Evolutionary conservation across 2,329 filamentous ascomycete genomes (phyloP).

Genomic region (Fusarium virguliforme): DNA sequence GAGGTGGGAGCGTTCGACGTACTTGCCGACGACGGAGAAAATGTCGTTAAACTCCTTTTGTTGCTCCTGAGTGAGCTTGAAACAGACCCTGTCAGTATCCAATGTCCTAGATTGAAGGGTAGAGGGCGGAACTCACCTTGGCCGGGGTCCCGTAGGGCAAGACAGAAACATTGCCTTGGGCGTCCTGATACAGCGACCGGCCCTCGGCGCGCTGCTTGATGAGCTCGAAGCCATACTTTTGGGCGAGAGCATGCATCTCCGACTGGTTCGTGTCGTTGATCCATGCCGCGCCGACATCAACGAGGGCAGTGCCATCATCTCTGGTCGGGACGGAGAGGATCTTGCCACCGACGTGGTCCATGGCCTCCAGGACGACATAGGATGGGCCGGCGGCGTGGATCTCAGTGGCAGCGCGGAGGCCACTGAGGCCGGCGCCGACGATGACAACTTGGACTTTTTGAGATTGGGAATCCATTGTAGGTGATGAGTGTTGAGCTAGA

Average conservation of each 20-base stretch:
- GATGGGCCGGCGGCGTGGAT: conserved; percentile 55
- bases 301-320: accelerated
- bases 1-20: neutral
- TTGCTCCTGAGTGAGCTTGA: conserved; percentile 2
- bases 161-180: neutral
- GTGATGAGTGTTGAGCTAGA: neutral
- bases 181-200: neutral
- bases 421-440: conserved; percentile 51
- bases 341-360: conserved; percentile 65
- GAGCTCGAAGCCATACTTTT: conserved; percentile 20
- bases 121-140: neutral
- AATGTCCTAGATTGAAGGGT: accelerated
- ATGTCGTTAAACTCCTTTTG: neutral
- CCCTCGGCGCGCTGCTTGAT: conserved; percentile 11
- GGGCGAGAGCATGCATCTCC: conserved; percentile 24
- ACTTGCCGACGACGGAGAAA: neutral
- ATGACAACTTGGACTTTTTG: neutral
- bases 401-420: conserved; percentile 53
- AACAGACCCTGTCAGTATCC: neutral
- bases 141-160: neutral
- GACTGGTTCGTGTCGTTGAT: conserved; percentile 35
- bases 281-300: conserved; percentile 37
- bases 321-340: neutral
- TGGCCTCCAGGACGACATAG: conserved; percentile 62
- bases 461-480: neutral